These are phyloP conservation scores for Rubia peregrina DNA, from an alignment of 305 asterid species.

Conservation along the genomic window DNA sequence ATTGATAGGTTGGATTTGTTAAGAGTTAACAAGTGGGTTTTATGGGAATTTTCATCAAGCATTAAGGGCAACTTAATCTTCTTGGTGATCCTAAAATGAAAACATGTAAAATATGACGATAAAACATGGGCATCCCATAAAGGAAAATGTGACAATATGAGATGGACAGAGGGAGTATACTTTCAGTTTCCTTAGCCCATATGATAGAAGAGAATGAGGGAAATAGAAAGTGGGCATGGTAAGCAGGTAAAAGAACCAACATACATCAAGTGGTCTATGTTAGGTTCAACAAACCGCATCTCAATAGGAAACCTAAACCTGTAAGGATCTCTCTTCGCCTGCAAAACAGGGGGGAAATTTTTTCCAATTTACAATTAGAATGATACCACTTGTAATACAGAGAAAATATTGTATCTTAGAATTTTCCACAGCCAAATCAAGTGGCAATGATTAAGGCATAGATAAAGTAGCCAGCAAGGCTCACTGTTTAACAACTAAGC, in stretches of 20 bases:
- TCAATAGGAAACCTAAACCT: slow-evolving; percentile 91
- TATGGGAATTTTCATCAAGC: neutral
- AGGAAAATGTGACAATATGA: neutral
- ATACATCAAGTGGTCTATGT: slow-evolving; percentile 87
- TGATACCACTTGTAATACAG: neutral
- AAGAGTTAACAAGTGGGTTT: neutral
- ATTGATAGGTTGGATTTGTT: neutral
- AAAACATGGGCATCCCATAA: neutral
- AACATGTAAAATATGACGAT: neutral
- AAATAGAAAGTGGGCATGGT: neutral
- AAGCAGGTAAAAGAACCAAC: slow-evolving; percentile 20
- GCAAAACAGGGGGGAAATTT: slow-evolving; percentile 33
- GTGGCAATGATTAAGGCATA: neutral
- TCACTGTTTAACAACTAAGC: neutral
- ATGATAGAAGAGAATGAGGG: neutral
- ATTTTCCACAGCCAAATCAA: slow-evolving; percentile 2
- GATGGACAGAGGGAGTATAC: neutral
- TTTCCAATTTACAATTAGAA: slow-evolving; percentile 1
- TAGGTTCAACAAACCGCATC: slow-evolving; percentile 85
- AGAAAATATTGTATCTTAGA: neutral
- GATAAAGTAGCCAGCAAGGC: neutral
- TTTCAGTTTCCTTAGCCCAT: neutral
- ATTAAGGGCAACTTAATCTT: neutral
- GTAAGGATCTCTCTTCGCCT: slow-evolving; percentile 96
- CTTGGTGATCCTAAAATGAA: neutral